phyloP scores from a whole-genome alignment of 441 rosid genomes.

The Pelargonium fulgidum region DNA sequence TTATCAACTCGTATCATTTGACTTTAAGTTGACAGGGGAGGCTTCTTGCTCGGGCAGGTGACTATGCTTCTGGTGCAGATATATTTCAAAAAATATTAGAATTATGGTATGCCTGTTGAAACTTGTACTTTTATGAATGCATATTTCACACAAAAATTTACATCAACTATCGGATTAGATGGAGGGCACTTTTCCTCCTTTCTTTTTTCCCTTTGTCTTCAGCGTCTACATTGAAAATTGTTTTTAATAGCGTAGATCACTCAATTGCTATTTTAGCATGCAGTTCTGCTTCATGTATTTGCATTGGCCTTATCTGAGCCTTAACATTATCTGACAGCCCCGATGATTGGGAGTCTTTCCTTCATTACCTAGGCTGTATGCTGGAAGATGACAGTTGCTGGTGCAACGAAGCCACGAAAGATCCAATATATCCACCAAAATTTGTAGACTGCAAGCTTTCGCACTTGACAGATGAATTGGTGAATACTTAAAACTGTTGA shows the following conservation, averaged over 20 bases:
- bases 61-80: constrained; percentile 55
- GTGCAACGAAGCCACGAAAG: constrained; percentile 34
- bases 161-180: no score
- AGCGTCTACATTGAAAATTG: background rate
- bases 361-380: constrained; percentile 86
- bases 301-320: constrained; percentile 16
- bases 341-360: constrained; percentile 98
- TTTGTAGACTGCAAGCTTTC: constrained; percentile 49
- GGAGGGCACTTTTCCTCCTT: background rate
- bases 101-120: constrained; percentile 50
- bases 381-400: constrained; percentile 81
- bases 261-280: constrained; percentile 2
- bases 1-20: constrained; percentile 42
- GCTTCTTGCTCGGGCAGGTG: constrained; percentile 84
- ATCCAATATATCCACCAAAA: constrained; percentile 45
- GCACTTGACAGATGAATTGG: constrained; percentile 74
- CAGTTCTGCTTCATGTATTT: constrained; percentile 6
- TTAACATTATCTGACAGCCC: constrained; percentile 63
- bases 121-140: background rate
- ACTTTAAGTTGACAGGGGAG: constrained; percentile 99
- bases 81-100: constrained; percentile 71
- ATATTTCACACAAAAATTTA: no score
- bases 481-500: constrained; percentile 26
- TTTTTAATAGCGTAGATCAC: no score
- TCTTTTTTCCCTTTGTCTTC: background rate